A percentile compares a stretch with the other conserved stretches of the same genome.
These are phyloP conservation scores for Eleusine coracana DNA, from an alignment of 176 grass and related monocot species.

Conservation along the genomic window DNA sequence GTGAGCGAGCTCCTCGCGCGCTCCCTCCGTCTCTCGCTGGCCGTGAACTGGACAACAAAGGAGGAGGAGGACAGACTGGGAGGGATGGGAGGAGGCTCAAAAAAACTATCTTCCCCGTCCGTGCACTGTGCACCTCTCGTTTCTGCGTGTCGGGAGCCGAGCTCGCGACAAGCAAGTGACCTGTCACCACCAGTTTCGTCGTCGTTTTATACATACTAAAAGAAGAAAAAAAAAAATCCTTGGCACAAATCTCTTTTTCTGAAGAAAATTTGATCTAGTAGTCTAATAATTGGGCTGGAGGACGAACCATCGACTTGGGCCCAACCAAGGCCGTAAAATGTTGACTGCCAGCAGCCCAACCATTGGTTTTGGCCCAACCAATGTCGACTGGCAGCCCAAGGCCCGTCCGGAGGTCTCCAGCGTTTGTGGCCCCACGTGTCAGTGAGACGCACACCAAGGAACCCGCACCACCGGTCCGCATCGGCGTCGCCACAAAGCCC, in stretches of 20 bases:
- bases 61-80: neutral
- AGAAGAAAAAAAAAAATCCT: neutral
- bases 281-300: neutral
- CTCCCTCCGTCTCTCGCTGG: neutral
- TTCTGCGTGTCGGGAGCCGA: neutral
- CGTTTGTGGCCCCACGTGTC: constrained; percentile 18
- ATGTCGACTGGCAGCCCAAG: neutral
- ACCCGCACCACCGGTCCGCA: constrained; percentile 4
- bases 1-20: neutral
- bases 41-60: neutral
- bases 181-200: neutral
- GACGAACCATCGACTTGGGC: neutral
- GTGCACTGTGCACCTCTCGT: constrained; percentile 31
- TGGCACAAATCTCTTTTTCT: neutral
- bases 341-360: too few relatives aligned
- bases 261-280: neutral
- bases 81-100: neutral
- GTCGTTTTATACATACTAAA: neutral
- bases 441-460: neutral
- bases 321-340: neutral
- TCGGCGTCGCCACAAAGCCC: constrained; percentile 32
- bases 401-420: neutral
- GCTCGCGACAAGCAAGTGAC: neutral
- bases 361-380: neutral
- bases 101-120: neutral